Base-by-base conservation (phyloP, 139 green algal genomes). In the Pleodorina starrii region DNA sequence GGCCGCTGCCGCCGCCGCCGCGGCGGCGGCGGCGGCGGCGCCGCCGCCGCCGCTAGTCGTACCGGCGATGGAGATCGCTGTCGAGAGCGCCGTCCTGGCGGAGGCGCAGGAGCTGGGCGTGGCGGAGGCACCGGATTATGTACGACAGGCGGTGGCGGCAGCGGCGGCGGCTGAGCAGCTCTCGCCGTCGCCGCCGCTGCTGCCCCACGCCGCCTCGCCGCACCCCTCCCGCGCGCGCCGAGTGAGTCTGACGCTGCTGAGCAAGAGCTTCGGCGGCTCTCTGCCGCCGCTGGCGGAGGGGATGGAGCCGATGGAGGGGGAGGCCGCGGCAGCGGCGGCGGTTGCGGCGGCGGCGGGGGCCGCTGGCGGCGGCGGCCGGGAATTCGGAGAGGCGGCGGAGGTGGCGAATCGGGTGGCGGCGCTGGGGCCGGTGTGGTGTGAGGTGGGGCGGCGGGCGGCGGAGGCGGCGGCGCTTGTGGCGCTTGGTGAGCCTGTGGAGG, bases 381-480 rank as follows among this genome's bases (percentile, higher is more conserved):
- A 32, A 66, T 25, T 17, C 19, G 54, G 16, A 2, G 78, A 73
- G 54, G 78, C 68, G 40, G 82, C 32, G 44, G 66, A 68, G 46
- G 82, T 79, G 44, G 44, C 44, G 19, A 29, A 1, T 0, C 82
- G 82, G 82, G 66, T 79, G 17, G 82, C 66, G 44, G 1, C 44
- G 23, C 35, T 80, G 44, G 82, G 82, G 2, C 60, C 60, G 19
- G 21, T 68, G 66, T 88, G 82, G 82, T 40, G 3, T 36, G 32
- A 38, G 44, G 21, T 79, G 35, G 66, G 82, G 2, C 44, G 66
- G 60, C 42, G 29, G 82, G 63, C 82, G 82, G 82, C 82, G 82
- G 66, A 57, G 40, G 82, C 82, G 82, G 82, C 82, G 66, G 82
- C 82, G 60, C 82, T 88, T 40, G 82, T 80, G 82, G 82, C 82